A percentile compares a stretch with the other conserved stretches of the same genome.
These are phyloP conservation scores for Ramalina intermedia DNA, from an alignment of 495 filamentous ascomycete species.

Conservation along the genomic window DNA sequence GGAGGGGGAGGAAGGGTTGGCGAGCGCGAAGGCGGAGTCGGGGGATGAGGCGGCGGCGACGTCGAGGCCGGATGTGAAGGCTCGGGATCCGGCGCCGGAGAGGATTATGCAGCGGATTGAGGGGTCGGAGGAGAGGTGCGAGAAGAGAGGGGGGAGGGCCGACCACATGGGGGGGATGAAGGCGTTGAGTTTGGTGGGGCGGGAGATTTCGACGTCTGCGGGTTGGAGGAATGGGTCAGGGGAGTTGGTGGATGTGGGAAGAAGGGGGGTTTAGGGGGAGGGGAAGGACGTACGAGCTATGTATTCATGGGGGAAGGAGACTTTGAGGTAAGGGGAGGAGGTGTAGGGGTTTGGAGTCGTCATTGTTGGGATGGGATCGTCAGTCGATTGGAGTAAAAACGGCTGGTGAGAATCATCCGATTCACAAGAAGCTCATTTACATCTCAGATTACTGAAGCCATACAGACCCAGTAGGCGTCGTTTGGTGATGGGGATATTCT, in stretches of 20 bases:
- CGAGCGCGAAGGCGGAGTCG: not conserved
- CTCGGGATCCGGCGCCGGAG: slow-evolving; percentile 65
- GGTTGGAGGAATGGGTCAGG: slow-evolving; percentile 57
- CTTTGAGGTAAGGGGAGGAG: not conserved
- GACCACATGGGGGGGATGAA: slow-evolving; percentile 76
- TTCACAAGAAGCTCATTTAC: too few relatives aligned
- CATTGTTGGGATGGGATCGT: not conserved
- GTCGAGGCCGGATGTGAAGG: slow-evolving; percentile 72
- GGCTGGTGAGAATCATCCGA: too few relatives aligned
- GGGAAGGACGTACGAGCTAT: not conserved
- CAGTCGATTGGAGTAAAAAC: too few relatives aligned
- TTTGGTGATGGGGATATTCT: too few relatives aligned
- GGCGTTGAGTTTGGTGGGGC: slow-evolving; percentile 78
- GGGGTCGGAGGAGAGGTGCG: slow-evolving; percentile 54
- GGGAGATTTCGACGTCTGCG: slow-evolving; percentile 87
- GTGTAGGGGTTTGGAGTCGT: not conserved
- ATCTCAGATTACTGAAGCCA: too few relatives aligned
- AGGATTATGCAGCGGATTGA: slow-evolving; percentile 67
- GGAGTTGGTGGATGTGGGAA: slow-evolving; percentile 31
- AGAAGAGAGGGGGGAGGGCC: slow-evolving; percentile 61
- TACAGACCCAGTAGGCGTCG: too few relatives aligned
- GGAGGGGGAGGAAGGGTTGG: not conserved
- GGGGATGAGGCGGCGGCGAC: slow-evolving; percentile 32
- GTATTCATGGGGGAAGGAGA: not conserved
- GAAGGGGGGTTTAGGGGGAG: not conserved